Evolutionary conservation across 2,329 filamentous ascomycete species (phyloP), one percentile per base, ranked within the genome.

Genomic region (Aspergillus ruber): DNA sequence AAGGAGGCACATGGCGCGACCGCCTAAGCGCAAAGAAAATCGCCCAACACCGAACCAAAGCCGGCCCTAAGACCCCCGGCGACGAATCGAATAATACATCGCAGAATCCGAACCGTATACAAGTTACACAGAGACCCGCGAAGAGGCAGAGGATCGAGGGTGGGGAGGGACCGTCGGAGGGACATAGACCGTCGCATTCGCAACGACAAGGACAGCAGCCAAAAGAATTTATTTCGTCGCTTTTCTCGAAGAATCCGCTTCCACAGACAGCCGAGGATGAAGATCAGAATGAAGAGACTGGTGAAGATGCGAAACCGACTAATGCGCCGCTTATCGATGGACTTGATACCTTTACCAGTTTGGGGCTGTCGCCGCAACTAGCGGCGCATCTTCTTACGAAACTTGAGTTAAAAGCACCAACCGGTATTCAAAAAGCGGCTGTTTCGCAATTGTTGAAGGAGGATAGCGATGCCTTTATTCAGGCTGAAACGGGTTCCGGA

Each of bases 401-500:
- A 70, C 83, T 98, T 68, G 80, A 85, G 48, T 79, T 98, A 65
- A 93, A 90, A 64, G 86, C 88, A 0, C 93, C 93, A 5, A 98
- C 93, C 0, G 89, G 88, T 0, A 96, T 98, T 63, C 93, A 98
- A 70, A 90, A 90, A 59, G 88, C 88, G 52, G 86, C 91, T 1
- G 84, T 98, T 35, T 79, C 86, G 38, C 84, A 93, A 58, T 72
- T 98, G 51, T 70, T 95, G 40, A 83, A 83, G 38, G 84, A 86
- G 45, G 86, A 95, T 58, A 84, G 81, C 41, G 93, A 98, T 73
- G 90, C 90, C 2, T 98, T 98, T 60, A 85, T 98, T 29, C 93
- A 97, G 66, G 94, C 93, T 2, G 86, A 98, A 71, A 98, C 93
- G 0, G 93, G 93, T 57, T 98, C 93, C 0, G 93, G 93, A 71